Percentiles rank a stretch among this genome's conserved stretches.
Evolutionary conservation across 129 eudicot species (phyloP).

Genomic region (Heracleum sosnowskyi): DNA sequence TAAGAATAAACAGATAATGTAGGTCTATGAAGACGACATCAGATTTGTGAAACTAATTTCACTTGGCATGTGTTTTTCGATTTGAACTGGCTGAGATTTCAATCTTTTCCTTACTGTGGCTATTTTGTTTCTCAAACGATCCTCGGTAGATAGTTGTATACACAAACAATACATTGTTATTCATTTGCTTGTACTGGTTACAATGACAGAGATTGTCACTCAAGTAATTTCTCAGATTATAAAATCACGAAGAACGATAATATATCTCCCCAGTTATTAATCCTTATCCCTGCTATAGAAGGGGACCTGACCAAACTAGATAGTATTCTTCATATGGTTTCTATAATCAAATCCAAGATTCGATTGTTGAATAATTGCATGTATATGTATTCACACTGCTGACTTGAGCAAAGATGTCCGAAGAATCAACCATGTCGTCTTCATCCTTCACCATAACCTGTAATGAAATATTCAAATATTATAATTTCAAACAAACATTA

Average conservation of each 20-base stretch:
- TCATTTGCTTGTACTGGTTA: background rate
- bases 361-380: constrained; percentile 37
- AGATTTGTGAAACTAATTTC: background rate
- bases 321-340: background rate
- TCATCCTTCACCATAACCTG: constrained; percentile 40
- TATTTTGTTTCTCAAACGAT: background rate
- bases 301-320: background rate
- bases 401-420: constrained; percentile 47
- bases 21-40: background rate
- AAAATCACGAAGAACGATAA: background rate
- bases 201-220: background rate
- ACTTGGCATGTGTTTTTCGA: background rate
- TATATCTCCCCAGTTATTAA: background rate
- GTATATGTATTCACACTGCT: constrained; percentile 53
- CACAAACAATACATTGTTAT: background rate
- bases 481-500: background rate
- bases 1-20: background rate
- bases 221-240: background rate
- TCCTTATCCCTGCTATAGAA: background rate
- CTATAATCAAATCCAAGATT: constrained; percentile 44
- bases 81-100: background rate
- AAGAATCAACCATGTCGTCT: constrained; percentile 41
- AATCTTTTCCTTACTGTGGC: background rate
- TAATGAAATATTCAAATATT: background rate
- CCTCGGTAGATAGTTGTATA: background rate